A percentile compares a stretch with the other conserved stretches of the same genome.
These are phyloP conservation scores for Guyanaporus albipodus DNA, from an alignment of 768 basidiomycete species.

Conservation along the genomic window DNA sequence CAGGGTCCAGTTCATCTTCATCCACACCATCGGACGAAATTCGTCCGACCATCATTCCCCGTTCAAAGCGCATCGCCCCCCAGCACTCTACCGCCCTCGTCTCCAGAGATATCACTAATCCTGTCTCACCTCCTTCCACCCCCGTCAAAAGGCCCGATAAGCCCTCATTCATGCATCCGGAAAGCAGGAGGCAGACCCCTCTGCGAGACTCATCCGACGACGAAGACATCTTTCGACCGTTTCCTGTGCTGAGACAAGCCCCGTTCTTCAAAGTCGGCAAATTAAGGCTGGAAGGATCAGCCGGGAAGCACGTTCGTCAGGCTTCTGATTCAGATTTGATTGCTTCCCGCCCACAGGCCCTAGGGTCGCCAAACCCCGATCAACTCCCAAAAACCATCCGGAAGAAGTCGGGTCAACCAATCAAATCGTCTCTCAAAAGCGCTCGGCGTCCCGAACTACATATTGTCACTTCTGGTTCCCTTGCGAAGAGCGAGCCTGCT, in stretches of 20 bases:
- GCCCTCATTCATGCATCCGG: slow-evolving; percentile 14
- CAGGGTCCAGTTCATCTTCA: slow-evolving; percentile 35
- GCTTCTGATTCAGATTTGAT: slow-evolving; percentile 19
- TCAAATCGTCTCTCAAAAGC: slow-evolving; percentile 87
- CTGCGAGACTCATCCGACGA: slow-evolving; percentile 31
- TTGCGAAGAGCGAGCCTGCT: slow-evolving; percentile 70
- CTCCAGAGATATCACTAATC: slow-evolving; percentile 31
- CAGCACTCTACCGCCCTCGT: slow-evolving; percentile 22
- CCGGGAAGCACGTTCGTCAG: slow-evolving; percentile 19
- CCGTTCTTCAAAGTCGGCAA: slow-evolving; percentile 19
- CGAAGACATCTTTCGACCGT: slow-evolving; percentile 19
- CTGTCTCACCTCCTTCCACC: slow-evolving; percentile 41
- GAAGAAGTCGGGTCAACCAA: slow-evolving; percentile 92
- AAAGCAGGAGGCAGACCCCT: slow-evolving; percentile 8
- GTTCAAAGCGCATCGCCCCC: slow-evolving; percentile 35
- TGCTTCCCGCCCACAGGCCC: background rate
- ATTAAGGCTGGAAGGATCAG: slow-evolving; percentile 24
- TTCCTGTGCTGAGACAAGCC: slow-evolving; percentile 23
- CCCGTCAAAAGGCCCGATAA: slow-evolving; percentile 19
- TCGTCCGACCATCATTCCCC: slow-evolving; percentile 35
- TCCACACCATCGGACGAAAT: slow-evolving; percentile 35
- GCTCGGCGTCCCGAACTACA: slow-evolving; percentile 52
- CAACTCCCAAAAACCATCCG: slow-evolving; percentile 46
- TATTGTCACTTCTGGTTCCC: slow-evolving; percentile 45
- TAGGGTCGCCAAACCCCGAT: background rate